phyloP scores from a whole-genome alignment of 129 eudicot species.

The Flaveria ramosissima region DNA sequence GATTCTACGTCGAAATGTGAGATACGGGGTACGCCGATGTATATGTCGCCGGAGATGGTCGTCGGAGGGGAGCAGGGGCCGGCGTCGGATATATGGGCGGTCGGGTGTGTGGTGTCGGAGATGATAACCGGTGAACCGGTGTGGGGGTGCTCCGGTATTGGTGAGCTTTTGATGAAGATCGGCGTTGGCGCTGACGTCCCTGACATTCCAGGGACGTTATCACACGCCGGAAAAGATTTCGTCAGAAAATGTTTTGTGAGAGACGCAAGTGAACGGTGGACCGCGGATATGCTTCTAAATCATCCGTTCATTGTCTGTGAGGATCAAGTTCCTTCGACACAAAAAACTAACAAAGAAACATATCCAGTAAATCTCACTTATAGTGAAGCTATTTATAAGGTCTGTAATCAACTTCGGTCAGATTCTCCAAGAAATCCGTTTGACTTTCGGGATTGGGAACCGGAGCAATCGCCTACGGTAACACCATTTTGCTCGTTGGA shows the following conservation, averaged over 20 bases:
- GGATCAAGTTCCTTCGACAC: neutral
- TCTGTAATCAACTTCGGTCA: neutral
- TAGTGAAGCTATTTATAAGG: no score
- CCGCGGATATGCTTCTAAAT: conserved; percentile 82
- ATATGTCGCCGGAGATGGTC: conserved; percentile 83
- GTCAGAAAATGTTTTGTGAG: conserved; percentile 57
- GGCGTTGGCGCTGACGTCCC: conserved; percentile 57
- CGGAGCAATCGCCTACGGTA: conserved; percentile 35
- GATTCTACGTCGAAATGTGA: conserved; percentile 17
- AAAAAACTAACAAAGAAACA: no score
- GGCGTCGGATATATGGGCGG: conserved; percentile 79
- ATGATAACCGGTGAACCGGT: conserved; percentile 68
- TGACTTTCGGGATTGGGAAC: conserved; percentile 68
- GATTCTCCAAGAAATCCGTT: conserved; percentile 72
- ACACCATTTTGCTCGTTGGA: conserved; percentile 29
- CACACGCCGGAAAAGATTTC: conserved; percentile 72
- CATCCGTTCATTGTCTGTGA: conserved; percentile 61
- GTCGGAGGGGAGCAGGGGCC: conserved; percentile 50
- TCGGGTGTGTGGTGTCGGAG: conserved; percentile 79
- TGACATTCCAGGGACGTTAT: conserved; percentile 49
- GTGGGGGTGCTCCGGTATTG: conserved; percentile 47
- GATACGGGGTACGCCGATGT: conserved; percentile 70
- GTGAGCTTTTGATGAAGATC: conserved; percentile 52
- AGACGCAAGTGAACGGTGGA: conserved; percentile 73
- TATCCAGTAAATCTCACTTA: no score